Percentiles rank a stretch among this genome's conserved stretches.
These are phyloP conservation scores for Graphium sp. DNA, from an alignment of 2,329 filamentous ascomycete genomes.

Conservation along the genomic window DNA sequence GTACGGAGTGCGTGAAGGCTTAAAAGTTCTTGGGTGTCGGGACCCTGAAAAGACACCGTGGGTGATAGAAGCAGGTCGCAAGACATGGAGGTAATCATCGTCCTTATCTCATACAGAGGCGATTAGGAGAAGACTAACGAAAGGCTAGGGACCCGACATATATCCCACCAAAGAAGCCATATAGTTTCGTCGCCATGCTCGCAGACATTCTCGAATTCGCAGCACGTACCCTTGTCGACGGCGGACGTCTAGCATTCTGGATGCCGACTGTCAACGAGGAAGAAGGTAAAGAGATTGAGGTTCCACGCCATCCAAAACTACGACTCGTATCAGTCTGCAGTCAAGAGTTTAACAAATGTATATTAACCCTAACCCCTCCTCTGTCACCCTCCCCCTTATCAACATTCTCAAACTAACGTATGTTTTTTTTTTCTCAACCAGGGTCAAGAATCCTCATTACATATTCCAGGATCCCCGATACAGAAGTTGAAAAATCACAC, in stretches of 20 bases:
- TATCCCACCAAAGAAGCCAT: conserved; percentile 77
- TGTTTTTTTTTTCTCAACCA: conserved; percentile 14
- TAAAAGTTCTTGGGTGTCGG: conserved; percentile 70
- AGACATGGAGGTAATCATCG: conserved; percentile 45
- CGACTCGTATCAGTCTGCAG: conserved; percentile 61
- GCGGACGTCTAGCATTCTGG: conserved; percentile 81
- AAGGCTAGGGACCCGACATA: conserved; percentile 37
- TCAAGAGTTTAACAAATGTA: conserved; percentile 82
- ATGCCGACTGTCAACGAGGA: conserved; percentile 84
- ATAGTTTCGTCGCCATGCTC: conserved; percentile 80
- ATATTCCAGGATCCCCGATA: conserved; percentile 55
- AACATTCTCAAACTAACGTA: conserved; percentile 6
- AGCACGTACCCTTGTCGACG: conserved; percentile 55
- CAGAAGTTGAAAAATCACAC: conserved; percentile 29
- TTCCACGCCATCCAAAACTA: conserved; percentile 63
- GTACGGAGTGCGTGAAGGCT: conserved; percentile 83
- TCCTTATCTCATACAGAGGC: no score
- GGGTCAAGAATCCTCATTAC: conserved; percentile 83
- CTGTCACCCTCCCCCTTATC: not conserved
- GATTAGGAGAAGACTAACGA: no score
- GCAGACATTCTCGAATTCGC: conserved; percentile 81
- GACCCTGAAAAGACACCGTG: conserved; percentile 43
- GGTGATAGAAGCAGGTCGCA: conserved; percentile 51
- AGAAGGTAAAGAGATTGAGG: conserved; percentile 56
- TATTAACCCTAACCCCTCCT: conserved; percentile 9